A percentile compares a stretch with the other conserved stretches of the same genome.
These are phyloP conservation scores for Dalbergia cochinchinensis DNA, from an alignment of 306 rosid species.

Conservation along the genomic window DNA sequence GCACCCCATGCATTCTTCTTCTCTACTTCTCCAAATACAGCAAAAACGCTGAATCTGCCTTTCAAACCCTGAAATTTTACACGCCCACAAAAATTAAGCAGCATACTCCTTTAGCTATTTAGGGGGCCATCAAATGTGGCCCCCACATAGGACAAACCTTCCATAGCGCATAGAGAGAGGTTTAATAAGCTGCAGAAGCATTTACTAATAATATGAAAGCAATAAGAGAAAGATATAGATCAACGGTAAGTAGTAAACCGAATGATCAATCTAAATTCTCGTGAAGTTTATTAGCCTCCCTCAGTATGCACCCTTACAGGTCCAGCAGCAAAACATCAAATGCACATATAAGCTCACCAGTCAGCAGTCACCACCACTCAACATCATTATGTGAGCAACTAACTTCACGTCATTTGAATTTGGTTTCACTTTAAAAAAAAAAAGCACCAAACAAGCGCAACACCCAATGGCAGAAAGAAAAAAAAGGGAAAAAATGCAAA, in stretches of 20 bases:
- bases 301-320: no score
- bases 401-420: not conserved
- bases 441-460: not conserved
- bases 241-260: slow-evolving; percentile 1
- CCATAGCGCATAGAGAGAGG: not conserved
- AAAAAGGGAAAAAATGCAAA: not conserved
- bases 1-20: slow-evolving; percentile 84
- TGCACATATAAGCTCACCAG: no score
- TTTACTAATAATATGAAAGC: not conserved
- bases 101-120: not conserved
- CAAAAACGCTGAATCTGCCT: slow-evolving; percentile 79
- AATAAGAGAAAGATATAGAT: not conserved
- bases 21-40: slow-evolving; percentile 75
- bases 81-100: slow-evolving; percentile 28
- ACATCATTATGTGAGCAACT: not conserved
- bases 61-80: slow-evolving; percentile 70
- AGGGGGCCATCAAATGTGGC: slow-evolving; percentile 6
- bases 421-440: not conserved
- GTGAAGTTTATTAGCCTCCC: not conserved
- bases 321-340: no score
- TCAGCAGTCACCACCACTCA: not conserved
- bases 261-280: not conserved
- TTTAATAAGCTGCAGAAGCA: not conserved
- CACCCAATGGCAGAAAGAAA: not conserved
- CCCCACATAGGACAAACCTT: slow-evolving; percentile 1